Conservation (phyloP, 1,284 basidiomycete genomes). For the Fomitopsis schrenkii region DNA sequence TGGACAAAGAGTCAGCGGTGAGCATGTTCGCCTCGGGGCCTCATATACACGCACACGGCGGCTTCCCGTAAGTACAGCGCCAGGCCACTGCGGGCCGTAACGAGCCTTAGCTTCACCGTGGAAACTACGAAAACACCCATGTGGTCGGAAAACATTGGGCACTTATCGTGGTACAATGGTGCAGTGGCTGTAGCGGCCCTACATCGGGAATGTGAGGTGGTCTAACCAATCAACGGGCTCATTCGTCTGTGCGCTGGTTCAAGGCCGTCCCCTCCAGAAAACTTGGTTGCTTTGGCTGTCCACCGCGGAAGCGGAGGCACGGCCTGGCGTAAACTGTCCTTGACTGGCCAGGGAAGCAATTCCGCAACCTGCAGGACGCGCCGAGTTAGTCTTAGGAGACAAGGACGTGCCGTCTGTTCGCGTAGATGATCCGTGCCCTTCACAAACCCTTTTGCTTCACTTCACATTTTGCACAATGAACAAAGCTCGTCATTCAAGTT, state of each 20-base stretch:
- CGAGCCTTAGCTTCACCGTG: too few relatives aligned
- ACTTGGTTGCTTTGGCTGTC: conserved; percentile 69
- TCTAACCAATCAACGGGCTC: conserved; percentile 52
- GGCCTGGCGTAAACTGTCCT: conserved; percentile 76
- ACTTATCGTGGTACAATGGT: conserved; percentile 38
- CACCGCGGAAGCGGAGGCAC: conserved; percentile 55
- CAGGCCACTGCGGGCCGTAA: not conserved
- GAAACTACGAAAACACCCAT: too few relatives aligned
- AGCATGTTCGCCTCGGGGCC: not conserved
- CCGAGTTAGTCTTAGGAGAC: conserved; percentile 89
- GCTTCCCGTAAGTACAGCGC: not conserved
- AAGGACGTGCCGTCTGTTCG: conserved; percentile 77
- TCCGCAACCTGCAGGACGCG: conserved; percentile 77
- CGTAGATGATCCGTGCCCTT: conserved; percentile 66
- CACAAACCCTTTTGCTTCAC: conserved; percentile 57
- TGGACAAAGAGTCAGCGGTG: not conserved
- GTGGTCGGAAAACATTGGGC: not conserved
- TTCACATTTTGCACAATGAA: too few relatives aligned
- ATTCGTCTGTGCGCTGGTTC: conserved; percentile 64
- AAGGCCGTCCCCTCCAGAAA: conserved; percentile 30
- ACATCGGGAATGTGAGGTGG: conserved; percentile 75
- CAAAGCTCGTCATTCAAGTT: too few relatives aligned
- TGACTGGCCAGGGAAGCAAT: conserved; percentile 86
- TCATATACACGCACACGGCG: not conserved
- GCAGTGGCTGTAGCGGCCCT: conserved; percentile 76